Evolutionary conservation across 2,329 filamentous ascomycete genomes (phyloP).

Genomic region (Hypoxylon sp.): DNA sequence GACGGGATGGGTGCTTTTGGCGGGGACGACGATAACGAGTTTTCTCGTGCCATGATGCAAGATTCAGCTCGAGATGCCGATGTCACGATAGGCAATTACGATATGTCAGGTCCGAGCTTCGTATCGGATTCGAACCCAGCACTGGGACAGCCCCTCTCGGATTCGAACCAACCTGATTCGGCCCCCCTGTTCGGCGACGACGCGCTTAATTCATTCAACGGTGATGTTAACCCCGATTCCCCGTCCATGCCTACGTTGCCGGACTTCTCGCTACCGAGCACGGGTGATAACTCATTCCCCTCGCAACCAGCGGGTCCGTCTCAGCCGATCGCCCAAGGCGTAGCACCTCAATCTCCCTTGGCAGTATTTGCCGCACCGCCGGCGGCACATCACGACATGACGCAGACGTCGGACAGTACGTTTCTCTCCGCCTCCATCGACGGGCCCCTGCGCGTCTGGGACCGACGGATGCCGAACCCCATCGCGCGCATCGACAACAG

Average conservation of each 20-base stretch:
- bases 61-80: conserved; percentile 56
- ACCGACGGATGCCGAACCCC: conserved; percentile 79
- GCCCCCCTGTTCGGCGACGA: conserved; percentile 35
- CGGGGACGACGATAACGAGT: conserved; percentile 87
- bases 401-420: conserved; percentile 76
- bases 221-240: conserved; percentile 24
- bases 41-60: conserved; percentile 75
- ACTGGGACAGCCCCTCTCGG: conserved; percentile 44
- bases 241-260: conserved; percentile 36
- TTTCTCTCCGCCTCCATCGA: conserved; percentile 92
- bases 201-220: conserved; percentile 29
- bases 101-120: conserved; percentile 57
- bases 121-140: conserved; percentile 47
- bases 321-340: conserved; percentile 29
- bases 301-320: conserved; percentile 24
- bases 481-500: conserved; percentile 82
- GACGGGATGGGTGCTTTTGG: conserved; percentile 74
- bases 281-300: conserved; percentile 33
- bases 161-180: conserved; percentile 30
- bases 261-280: conserved; percentile 28
- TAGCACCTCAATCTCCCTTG: conserved; percentile 51
- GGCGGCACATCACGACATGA: conserved; percentile 61
- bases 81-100: conserved; percentile 51
- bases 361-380: conserved; percentile 55
- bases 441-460: conserved; percentile 93